These are phyloP conservation scores for Irpex rosettiformis DNA, from an alignment of 1,284 basidiomycete species.

Conservation along the genomic window DNA sequence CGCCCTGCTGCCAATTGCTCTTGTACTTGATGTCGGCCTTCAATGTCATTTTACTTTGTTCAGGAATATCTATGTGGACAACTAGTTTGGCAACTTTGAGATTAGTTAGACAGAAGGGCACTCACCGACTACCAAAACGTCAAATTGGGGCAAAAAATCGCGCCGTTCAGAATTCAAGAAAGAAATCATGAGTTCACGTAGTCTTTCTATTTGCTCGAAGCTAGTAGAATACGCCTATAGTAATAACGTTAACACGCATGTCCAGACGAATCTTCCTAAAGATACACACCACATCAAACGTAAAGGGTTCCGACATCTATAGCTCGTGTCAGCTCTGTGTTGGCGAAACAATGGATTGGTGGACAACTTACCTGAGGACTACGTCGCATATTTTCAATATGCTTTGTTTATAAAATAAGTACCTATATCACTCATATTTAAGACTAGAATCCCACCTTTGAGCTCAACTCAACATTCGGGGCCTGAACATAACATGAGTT, in stretches of 20 bases:
- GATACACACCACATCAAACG: slow-evolving; percentile 63
- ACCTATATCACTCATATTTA: no score
- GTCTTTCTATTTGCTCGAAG: slow-evolving; percentile 79
- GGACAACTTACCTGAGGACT: slow-evolving; percentile 54
- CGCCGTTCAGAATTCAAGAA: slow-evolving; percentile 72
- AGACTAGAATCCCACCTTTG: slow-evolving; percentile 46
- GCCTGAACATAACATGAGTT: slow-evolving; percentile 61
- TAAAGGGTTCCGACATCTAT: slow-evolving; percentile 74
- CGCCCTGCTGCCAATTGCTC: slow-evolving; percentile 83
- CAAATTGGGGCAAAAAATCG: slow-evolving; percentile 74
- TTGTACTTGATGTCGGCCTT: slow-evolving; percentile 89
- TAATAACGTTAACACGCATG: not conserved
- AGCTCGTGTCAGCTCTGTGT: not conserved
- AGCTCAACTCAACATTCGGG: slow-evolving; percentile 67
- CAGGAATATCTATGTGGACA: slow-evolving; percentile 66
- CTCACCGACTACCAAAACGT: slow-evolving; percentile 64
- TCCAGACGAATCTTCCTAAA: no score
- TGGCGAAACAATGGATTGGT: not conserved
- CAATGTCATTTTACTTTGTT: slow-evolving; percentile 77
- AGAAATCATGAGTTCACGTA: slow-evolving; percentile 78
- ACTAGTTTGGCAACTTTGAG: not conserved
- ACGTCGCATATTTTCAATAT: slow-evolving; percentile 69
- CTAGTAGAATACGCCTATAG: slow-evolving; percentile 61
- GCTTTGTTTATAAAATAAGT: slow-evolving; percentile 33
- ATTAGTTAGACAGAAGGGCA: slow-evolving; percentile 17